These are phyloP conservation scores for Brassica juncea DNA, from an alignment of 345 rosid species.

Conservation along the genomic window DNA sequence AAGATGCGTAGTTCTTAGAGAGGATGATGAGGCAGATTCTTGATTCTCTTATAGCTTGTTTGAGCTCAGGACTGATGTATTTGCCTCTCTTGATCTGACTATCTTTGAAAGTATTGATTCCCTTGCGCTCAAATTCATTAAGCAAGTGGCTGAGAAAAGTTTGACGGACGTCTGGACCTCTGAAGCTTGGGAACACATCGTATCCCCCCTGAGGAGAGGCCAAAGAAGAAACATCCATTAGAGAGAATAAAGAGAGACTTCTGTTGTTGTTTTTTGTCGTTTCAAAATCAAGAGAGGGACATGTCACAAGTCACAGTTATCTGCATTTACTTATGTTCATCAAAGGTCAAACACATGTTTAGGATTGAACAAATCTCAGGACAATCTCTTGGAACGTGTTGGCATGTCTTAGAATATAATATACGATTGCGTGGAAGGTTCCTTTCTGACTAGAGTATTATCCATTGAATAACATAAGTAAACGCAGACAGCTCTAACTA, in stretches of 20 bases:
- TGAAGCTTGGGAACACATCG: slow-evolving; percentile 22
- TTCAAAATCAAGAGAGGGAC: neutral
- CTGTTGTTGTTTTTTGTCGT: too few relatives aligned
- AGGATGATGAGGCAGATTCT: neutral
- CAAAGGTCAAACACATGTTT: neutral
- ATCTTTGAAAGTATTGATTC: slow-evolving; percentile 11
- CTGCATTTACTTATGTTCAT: neutral
- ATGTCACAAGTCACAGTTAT: neutral
- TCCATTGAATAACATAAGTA: neutral
- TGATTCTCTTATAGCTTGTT: slow-evolving; percentile 14
- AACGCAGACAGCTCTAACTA: neutral
- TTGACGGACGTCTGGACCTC: slow-evolving; percentile 21
- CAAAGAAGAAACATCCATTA: neutral
- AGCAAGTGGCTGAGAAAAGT: slow-evolving; percentile 6
- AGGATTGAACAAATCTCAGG: neutral
- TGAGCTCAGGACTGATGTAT: slow-evolving; percentile 6
- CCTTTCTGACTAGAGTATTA: neutral
- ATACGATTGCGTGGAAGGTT: neutral
- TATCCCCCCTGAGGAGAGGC: neutral
- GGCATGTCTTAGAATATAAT: neutral
- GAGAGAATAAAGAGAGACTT: neutral
- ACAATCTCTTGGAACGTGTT: neutral
- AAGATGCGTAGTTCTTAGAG: slow-evolving; percentile 6
- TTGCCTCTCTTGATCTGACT: slow-evolving; percentile 5
- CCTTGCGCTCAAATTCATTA: slow-evolving; percentile 14